Base-by-base conservation (phyloP, 495 filamentous ascomycete genomes). In the Penicillium coffeae region DNA sequence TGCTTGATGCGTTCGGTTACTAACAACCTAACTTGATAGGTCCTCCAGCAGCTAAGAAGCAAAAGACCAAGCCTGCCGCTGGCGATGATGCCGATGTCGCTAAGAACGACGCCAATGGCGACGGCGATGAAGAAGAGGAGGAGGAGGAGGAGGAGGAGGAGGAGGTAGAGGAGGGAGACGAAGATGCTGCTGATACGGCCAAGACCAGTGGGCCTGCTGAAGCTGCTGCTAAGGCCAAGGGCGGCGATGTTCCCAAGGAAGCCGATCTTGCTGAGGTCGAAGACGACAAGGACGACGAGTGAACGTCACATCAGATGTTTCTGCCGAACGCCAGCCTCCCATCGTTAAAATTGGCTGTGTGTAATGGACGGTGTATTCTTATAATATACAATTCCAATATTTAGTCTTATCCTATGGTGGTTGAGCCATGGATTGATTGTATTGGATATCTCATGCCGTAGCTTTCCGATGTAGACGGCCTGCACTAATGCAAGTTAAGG, bases 201-300 rank as follows among this genome's bases (percentile, higher is more conserved):
- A 60, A 69, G 54, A 58, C 57, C 15, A 72, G 74, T 41, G 65
- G 65, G 8, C 70, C 78, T 46, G 68, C 71, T 49, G 63, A 62
- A 0, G 58, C 70, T 45, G 71, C 75, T 0, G 67, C 63, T 21
- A 64, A 65, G 44, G 60, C 59, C 4, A 78, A 78, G 54, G 77
- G 64, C 15, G 64, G 50, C 10, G 58, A 42, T 41, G 66, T 79
- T 42, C 70, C 75, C 3, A 78, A 78, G 58, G 74, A 78, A 45
- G 53, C 63, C n/a, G 68, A 74, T 48, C 46, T 76, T n/a, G 54
- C 59, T 20, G 72, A 72, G 51, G 64, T 65, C 41, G 66, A 70
- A 43, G 65, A 52, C 9, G 71, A 64, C 18, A 59, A 63, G 41
- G 52, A 52, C 45, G 47, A 20, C 13, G 33, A 47, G 25, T 47